Conservation (phyloP, 2,329 filamentous ascomycete species). For the Verticillium dahliae region DNA sequence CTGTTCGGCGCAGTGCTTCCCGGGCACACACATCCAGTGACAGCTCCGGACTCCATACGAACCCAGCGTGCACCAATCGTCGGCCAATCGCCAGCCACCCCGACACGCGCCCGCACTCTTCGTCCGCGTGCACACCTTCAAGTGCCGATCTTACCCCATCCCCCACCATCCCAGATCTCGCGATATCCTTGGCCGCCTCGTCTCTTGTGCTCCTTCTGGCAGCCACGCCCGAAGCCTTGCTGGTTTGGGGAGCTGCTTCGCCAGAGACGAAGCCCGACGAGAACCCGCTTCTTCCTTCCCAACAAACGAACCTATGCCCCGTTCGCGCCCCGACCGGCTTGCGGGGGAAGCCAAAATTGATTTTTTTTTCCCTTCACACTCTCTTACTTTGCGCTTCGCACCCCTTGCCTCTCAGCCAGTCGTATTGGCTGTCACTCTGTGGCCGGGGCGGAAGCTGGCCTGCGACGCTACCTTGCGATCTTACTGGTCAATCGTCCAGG, state of each 20-base stretch:
- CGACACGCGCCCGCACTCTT: background rate
- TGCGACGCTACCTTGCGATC: background rate
- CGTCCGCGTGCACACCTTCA: background rate
- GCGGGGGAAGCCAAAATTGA: background rate
- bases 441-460: background rate
- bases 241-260: background rate
- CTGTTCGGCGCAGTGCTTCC: background rate
- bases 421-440: background rate
- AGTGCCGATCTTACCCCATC: background rate
- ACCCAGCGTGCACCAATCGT: background rate
- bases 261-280: background rate
- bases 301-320: background rate
- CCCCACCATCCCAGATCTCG: background rate
- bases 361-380: background rate
- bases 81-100: background rate
- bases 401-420: background rate
- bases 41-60: background rate
- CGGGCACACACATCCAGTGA: background rate
- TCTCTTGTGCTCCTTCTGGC: background rate
- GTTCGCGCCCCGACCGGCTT: background rate
- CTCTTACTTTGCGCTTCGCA: background rate
- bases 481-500: background rate
- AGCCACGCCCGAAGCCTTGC: slow-evolving; percentile 1
- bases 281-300: background rate
- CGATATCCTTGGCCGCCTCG: background rate